Base-by-base conservation (phyloP, 148 eudicot species). In the Rhododendron henanense region DNA sequence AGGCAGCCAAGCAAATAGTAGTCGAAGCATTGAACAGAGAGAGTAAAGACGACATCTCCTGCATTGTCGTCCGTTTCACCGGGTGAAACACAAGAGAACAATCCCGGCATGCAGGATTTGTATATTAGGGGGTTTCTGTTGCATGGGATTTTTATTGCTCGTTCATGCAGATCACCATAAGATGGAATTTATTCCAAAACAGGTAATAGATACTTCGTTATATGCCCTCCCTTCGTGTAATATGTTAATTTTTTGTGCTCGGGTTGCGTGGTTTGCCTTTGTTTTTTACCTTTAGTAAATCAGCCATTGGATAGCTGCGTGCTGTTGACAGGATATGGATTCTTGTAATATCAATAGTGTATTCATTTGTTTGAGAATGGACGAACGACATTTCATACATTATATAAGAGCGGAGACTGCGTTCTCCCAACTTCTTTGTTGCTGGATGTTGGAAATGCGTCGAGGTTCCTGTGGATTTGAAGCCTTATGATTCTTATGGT, bases 11-110 rank as follows among this genome's bases (percentile, higher is more conserved):
- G 88, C 94, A 90, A 86, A 82, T 93, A 85, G 89, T 89, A 78
- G 76, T 86, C 1, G 93, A 90, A 83, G 92, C 96, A 84, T 88
- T 92, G 59, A 78, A 85, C n/a, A 91, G 94, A 76, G 94, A 93
- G 83, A 92, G 96, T 88, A 93, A 91, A 87, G 96, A 93, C 65
- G 96, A 93, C 77, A 93, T 93, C 88, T 93, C 96, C 44, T 91
- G 93, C 48, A 87, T 93, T 35, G 96, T 93, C 63, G 91, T 93
- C 33, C 94, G 94, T 76, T 91, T 93, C 81, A 44, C 50, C 78
- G 89, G 85, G 85, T 86, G 31, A 87, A 83, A 28, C 35, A 44
- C 31, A 80, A 37, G 45, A 51, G n/a, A 28, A 15, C n/a, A 10
- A 81, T 84, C 78, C 63, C 41, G 37, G 45, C 84, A 76, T 79